These are phyloP conservation scores for Cochlearia excelsa DNA, from an alignment of 345 rosid genomes.

Conservation along the genomic window DNA sequence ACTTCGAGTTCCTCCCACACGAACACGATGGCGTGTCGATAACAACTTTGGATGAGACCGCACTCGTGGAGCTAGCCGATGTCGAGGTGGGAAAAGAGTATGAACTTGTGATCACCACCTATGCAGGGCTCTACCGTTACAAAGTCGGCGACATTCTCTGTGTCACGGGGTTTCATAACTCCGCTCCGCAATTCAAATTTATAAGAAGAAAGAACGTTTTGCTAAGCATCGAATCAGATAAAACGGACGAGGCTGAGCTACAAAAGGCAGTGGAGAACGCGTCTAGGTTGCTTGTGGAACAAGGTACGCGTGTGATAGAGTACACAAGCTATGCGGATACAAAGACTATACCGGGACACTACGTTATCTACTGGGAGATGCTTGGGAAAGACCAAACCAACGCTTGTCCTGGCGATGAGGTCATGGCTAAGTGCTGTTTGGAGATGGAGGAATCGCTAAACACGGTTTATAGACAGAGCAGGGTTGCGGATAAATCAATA, in stretches of 20 bases:
- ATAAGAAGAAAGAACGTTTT: conserved; percentile 79
- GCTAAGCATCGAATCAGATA: conserved; percentile 78
- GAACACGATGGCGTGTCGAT: conserved; percentile 29
- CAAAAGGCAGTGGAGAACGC: conserved; percentile 78
- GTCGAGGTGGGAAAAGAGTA: conserved; percentile 73
- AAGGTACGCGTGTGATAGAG: conserved; percentile 61
- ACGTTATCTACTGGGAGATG: conserved; percentile 87
- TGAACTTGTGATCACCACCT: conserved; percentile 79
- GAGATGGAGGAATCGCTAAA: conserved; percentile 78
- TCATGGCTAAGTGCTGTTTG: conserved; percentile 59
- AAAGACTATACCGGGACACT: conserved; percentile 67
- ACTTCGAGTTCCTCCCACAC: conserved; percentile 75
- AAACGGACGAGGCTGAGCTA: conserved; percentile 85
- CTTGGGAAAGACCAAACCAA: conserved; percentile 41
- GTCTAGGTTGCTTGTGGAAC: conserved; percentile 42
- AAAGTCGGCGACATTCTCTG: conserved; percentile 80
- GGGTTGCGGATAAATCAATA: conserved; percentile 77
- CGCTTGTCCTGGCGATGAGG: conserved; percentile 45
- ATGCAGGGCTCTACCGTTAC: conserved; percentile 76
- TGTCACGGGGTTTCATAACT: conserved; percentile 69
- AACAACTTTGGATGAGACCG: conserved; percentile 13
- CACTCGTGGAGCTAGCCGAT: conserved; percentile 66
- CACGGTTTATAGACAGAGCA: conserved; percentile 78
- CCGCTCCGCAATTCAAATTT: conserved; percentile 79
- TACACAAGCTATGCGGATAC: conserved; percentile 88